Evolutionary conservation across 176 grass and related monocot species (phyloP), one percentile per base, ranked within the genome.

Genomic region (Lolium perenne): DNA sequence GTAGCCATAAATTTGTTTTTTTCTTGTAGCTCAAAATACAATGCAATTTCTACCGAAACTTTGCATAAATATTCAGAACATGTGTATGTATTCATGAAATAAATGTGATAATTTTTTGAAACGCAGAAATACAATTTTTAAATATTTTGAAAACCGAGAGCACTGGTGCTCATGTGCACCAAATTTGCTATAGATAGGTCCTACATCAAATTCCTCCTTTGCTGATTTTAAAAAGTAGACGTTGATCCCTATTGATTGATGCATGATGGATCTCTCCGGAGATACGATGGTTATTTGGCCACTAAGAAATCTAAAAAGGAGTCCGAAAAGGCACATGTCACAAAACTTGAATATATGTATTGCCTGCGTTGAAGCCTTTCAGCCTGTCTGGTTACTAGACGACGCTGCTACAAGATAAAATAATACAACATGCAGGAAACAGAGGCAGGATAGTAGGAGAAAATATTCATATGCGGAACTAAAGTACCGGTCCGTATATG

Each of bases 181-280:
- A 29, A 29, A 29, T 29, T 29, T 29, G 29, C 29, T 29, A 35
- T 35, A 35, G 32, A 29, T 29, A 35, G 32, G 32, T 53, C 2
- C 8, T 1, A 20, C 18, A 3, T 74, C 13, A 63, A 49, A 38
- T 78, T 71, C 59, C 38, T 48, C 59, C 21, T 8, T 13, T 67
- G 4, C 16, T 76, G 46, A 77, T 77, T 47, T 67, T 15, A 74
- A 68, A 56, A 56, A 56, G 8, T 76, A 48, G 79, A 41, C 40
- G n/a, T 8, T 3, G 4, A 25, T 2, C 69, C 17, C 32, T 35
- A 35, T 23, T 77, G 22, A 8, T 46, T 48, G 32, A 12, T 22
- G 9, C 4, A 29, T 14, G 46, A 41, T 50, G n/a, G 48, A 51
- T 74, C 18, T 50, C 71, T 77, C 58, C 8, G 51, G 49, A 68